These are phyloP conservation scores for Zymoseptoria ardabiliae DNA, from an alignment of 2,329 filamentous ascomycete species.

Conservation along the genomic window DNA sequence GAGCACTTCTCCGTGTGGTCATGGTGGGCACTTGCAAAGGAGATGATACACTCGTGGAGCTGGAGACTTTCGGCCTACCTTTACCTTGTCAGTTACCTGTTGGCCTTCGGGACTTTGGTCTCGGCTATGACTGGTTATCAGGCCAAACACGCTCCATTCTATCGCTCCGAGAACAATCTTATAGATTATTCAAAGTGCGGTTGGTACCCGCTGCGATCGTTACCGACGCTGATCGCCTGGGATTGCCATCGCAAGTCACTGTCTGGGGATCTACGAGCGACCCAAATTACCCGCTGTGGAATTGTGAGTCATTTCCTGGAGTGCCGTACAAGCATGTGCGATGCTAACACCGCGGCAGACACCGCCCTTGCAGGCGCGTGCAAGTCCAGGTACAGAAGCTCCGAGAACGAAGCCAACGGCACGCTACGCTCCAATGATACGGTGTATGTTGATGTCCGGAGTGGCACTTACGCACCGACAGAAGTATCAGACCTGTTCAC, in stretches of 20 bases:
- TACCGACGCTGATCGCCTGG: not conserved
- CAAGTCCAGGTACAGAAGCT: not conserved
- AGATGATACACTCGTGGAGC: conserved; percentile 1
- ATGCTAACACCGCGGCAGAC: not conserved
- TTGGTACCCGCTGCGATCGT: not conserved
- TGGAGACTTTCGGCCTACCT: conserved; percentile 5
- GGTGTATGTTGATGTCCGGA: not conserved
- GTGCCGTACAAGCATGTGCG: not conserved
- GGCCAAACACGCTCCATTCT: conserved; percentile 5
- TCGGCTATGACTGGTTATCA: conserved; percentile 10
- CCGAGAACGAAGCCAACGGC: not conserved
- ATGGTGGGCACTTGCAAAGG: not conserved
- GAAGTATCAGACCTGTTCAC: not conserved
- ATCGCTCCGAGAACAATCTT: not conserved
- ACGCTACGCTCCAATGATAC: conserved; percentile 1
- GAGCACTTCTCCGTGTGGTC: conserved; percentile 2
- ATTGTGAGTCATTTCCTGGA: not conserved
- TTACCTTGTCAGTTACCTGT: conserved; percentile 3
- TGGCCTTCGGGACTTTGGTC: conserved; percentile 6
- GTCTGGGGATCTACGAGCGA: not conserved
- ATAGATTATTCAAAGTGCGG: not conserved
- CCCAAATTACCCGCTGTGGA: conserved; percentile 1
- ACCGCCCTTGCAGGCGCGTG: not conserved
- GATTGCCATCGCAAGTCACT: not conserved
- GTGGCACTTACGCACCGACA: not conserved